Base-by-base conservation (phyloP, 768 basidiomycete genomes). In the Tricholoma sp. region DNA sequence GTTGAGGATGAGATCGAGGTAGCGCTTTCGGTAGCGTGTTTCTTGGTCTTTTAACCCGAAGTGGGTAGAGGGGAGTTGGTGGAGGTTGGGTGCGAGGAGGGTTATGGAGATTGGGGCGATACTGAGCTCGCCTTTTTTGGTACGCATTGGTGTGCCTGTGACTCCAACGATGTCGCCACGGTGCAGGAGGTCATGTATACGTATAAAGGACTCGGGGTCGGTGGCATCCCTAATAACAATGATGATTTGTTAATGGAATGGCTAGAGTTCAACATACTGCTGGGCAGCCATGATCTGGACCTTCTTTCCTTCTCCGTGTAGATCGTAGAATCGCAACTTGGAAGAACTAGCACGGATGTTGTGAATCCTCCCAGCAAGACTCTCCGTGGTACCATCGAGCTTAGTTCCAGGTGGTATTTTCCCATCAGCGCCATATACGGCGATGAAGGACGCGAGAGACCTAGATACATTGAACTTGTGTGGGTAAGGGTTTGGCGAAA, bases 41-140 rank as follows among this genome's bases (percentile, higher is more conserved):
- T 98, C 97, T 70, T 94, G 91, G 73, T 99, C 96, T 80, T 96
- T 96, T 66, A 99, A 79, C 45, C 96, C 97, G 60, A 90, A 95
- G 74, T 94, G 92, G 56, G 83, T 79, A 0, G 91, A 94, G 55
- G 96, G 96, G 10, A 98, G 82, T 71, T 95, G 94, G 75, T 98
- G 96, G 21, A 99, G 79, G 75, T 97, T 97, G 34, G 97, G 97
- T 3, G 96, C 85, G 59, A 99, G 91, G 54, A 99, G 90, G 57
- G 83, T 76, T 77, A 95, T 91, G 41, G 85, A 71, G 8, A 81
- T 80, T 1, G 94, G 89, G 1, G 87, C 80, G 69, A 99, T 90
- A 32, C 92, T 94, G 50, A 98, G 83, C 73, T 98, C 97, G 63
- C 94, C 94, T 78, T 89, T 93, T 78, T 96, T 90, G 63, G 94